These are phyloP conservation scores for Prototheca wickerhamii DNA, from an alignment of 163 green algal species.

Conservation along the genomic window DNA sequence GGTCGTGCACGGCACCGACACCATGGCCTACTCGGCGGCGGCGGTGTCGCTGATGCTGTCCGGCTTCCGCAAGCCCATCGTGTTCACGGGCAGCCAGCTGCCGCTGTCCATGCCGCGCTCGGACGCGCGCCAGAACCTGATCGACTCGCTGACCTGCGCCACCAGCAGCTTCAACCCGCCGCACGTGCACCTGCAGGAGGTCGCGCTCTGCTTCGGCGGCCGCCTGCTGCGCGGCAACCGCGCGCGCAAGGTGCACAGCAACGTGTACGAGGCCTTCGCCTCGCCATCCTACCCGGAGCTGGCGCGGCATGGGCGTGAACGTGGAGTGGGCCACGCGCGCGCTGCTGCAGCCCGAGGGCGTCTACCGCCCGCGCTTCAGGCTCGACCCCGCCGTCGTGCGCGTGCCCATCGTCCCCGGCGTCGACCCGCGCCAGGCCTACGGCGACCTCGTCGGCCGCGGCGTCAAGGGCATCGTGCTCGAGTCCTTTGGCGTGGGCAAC, in stretches of 20 bases:
- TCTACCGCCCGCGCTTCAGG: constrained; percentile 73
- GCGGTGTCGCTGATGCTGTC: constrained; percentile 80
- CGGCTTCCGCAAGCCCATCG: constrained; percentile 61
- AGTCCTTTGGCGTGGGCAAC: constrained; percentile 90
- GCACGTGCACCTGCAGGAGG: constrained; percentile 53
- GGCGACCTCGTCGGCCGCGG: constrained; percentile 55
- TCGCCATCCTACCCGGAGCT: constrained; percentile 66
- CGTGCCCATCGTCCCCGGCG: constrained; percentile 74
- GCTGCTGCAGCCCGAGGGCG: constrained; percentile 53
- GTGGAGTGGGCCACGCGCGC: constrained; percentile 63
- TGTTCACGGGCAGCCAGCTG: constrained; percentile 77
- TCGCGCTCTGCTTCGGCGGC: constrained; percentile 81
- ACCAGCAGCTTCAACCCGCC: constrained; percentile 57
- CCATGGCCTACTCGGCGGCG: constrained; percentile 77
- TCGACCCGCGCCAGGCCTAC: constrained; percentile 61
- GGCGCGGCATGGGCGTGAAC: constrained; percentile 72
- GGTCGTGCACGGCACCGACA: constrained; percentile 78
- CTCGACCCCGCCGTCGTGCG: constrained; percentile 72
- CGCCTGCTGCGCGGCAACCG: constrained; percentile 83
- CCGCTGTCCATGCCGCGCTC: constrained; percentile 72
- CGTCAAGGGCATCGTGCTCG: constrained; percentile 63
- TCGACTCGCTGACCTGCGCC: constrained; percentile 75
- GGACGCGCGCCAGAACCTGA: constrained; percentile 86
- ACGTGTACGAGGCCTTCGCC: constrained; percentile 71
- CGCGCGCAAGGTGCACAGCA: constrained; percentile 53